Base-by-base conservation (phyloP, 257 asterid species). In the Lavandula angustifolia region DNA sequence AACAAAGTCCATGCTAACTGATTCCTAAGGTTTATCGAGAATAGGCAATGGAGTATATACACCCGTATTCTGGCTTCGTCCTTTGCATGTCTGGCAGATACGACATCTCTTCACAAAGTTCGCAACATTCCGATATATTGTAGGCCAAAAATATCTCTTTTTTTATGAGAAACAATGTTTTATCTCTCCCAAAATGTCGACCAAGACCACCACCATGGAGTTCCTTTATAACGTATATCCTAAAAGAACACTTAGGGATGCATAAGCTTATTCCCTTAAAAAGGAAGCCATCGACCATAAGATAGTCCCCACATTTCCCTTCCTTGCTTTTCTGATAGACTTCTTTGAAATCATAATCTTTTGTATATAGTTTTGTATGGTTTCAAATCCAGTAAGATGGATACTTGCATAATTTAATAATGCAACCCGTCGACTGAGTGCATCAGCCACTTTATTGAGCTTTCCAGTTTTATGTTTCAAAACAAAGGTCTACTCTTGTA, bases 151-250 rank as follows among this genome's bases (percentile, higher is more conserved):
- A 37, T 37, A 6, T 5, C 7, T 37, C 7, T 7, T 0, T 8
- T n/a, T 37, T 37, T 5, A 5, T 6, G 9, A 37, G 7, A 7
- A 7, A 5, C 9, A 5, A 1, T 37, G 8, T 37, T 37, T 37
- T 37, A 8, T 7, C 41, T 37, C 41, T 37, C 1, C 13, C 4
- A 9, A 63, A 63, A 7, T 64, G 60, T 1, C 40, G 40, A 10
- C 29, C 60, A 14, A 48, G 59, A 1, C 70, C 46, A 31, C 57
- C 57, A 33, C 48, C 11, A 16, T 62, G 58, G 4, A 61, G 44
- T 32, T 61, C 44, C 9, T 46, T 12, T 13, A 61, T 31, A 9
- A 54, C 31, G 6, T 4, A 12, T 5, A 31, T 18, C 9, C 60
- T 54, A 27, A 27, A 14, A 17, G 59, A 53, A 9, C 38, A 17